These are phyloP conservation scores for Aspergillus sclerotiicarbonarius DNA, from an alignment of 495 filamentous ascomycete species.

Conservation along the genomic window DNA sequence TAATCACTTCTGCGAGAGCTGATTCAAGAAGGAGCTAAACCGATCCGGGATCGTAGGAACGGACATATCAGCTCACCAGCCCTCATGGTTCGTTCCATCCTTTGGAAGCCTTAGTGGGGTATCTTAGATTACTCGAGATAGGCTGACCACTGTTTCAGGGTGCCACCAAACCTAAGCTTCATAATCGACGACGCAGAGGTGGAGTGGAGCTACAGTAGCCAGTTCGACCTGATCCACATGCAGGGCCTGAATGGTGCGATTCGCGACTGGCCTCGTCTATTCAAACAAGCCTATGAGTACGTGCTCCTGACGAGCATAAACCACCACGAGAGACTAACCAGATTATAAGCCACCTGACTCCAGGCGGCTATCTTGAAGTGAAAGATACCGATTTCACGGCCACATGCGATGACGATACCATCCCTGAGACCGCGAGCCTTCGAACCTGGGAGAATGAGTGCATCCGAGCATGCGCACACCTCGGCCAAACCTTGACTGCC, in stretches of 20 bases:
- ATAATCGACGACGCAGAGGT: constrained; percentile 33
- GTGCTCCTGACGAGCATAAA: not conserved
- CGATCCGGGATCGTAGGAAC: constrained; percentile 22
- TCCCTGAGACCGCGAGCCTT: constrained; percentile 27
- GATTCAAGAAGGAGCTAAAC: not conserved
- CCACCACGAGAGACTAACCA: not conserved
- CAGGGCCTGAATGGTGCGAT: constrained; percentile 35
- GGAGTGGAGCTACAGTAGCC: constrained; percentile 24
- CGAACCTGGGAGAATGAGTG: constrained; percentile 26
- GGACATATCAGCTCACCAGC: constrained; percentile 54
- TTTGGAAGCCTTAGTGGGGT: constrained; percentile 6
- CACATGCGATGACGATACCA: constrained; percentile 34
- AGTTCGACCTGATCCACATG: constrained; percentile 34
- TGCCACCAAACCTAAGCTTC: constrained; percentile 29
- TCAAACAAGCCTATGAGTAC: constrained; percentile 15
- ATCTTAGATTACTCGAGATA: not conserved
- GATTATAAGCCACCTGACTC: constrained; percentile 24
- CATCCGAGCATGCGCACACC: constrained; percentile 15
- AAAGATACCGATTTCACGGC: constrained; percentile 34
- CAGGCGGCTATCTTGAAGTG: constrained; percentile 43
- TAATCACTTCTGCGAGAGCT: not conserved
- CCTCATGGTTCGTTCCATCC: constrained; percentile 40
- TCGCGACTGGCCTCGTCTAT: constrained; percentile 28
- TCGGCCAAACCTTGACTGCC: constrained; percentile 31
- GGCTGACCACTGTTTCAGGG: constrained; percentile 30